These are phyloP conservation scores for Prunus mongolica DNA, from an alignment of 306 rosid species.

Conservation along the genomic window DNA sequence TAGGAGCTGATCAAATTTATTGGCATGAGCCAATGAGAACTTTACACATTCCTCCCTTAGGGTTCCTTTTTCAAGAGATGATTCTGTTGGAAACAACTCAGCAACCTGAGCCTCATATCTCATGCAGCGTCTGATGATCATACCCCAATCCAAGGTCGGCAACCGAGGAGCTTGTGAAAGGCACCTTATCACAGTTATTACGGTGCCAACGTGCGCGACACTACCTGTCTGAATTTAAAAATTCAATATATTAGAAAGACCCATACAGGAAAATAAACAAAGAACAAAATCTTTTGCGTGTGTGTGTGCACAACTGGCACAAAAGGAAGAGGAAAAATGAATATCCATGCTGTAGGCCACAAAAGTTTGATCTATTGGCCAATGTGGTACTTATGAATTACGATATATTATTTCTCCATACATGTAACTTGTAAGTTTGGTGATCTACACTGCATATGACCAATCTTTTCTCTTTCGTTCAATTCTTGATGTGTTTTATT, in stretches of 20 bases:
- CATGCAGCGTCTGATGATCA: constrained; percentile 78
- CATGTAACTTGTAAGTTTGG: not conserved
- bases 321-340: not conserved
- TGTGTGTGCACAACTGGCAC: not conserved
- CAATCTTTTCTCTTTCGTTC: not conserved
- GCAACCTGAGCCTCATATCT: constrained; percentile 61
- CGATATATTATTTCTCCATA: not conserved
- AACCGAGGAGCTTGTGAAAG: constrained; percentile 90
- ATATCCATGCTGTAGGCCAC: not conserved
- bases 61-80: constrained; percentile 44
- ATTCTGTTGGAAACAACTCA: constrained; percentile 28
- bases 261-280: not conserved
- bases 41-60: constrained; percentile 69
- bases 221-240: constrained; percentile 45
- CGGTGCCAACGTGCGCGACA: constrained; percentile 30
- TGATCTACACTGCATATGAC: not conserved
- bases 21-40: constrained; percentile 85
- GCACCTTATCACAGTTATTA: constrained; percentile 62
- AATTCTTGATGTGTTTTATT: not conserved
- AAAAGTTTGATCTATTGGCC: not conserved
- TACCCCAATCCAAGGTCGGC: constrained; percentile 90
- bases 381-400: not conserved
- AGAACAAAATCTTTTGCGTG: not conserved
- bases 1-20: constrained; percentile 67
- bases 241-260: constrained; percentile 23